Base-by-base conservation (phyloP, 2,329 filamentous ascomycete genomes). In the Aphanocladium album region DNA sequence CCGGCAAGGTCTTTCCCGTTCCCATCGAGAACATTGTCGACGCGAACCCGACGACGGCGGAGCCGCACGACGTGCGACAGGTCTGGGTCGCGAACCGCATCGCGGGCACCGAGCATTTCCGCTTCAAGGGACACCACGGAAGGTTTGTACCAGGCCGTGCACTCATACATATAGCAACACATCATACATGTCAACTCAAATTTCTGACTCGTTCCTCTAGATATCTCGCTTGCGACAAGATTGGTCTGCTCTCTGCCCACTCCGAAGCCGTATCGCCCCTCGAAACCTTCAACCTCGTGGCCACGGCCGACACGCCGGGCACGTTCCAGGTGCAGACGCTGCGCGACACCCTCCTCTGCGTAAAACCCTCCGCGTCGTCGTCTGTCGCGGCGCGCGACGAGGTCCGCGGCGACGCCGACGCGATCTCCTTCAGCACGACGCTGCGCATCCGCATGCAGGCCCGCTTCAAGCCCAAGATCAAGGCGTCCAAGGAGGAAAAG, bases 11-110 rank as follows among this genome's bases (percentile, higher is more conserved):
- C 17, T 99, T 96, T 74, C 82, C 90, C 5, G 86, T 89, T 67
- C 78, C 82, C 16, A 78, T 99, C 54, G 91, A 96, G 78, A 97
- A 98, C 71, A 88, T 96, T 39, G 83, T 96, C 62, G 93, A 97
- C 61, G 86, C 81, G 27, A 89, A 96, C 71, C 84, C 90, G 3
- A 74, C 82, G n/a, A 96, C 87, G 5, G 91, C 93, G 9, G 95
- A 99, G 76, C 95, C 95, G 54, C 93, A 97, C 74, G 93, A 98
- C 73, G 93, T 98, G 62, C 82, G 93, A 63, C 93, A 97, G 77
- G 95, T 99, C 17, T 99, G 93, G 90, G 85, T 98, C 65, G 91
- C 90, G 62, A 96, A 89, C 67, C 84, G 83, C 66, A 88, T 97
- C 14, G 84, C 88, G 0, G 93, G 93, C 3, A 93, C 89, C 1